Evolutionary conservation across 2,329 filamentous ascomycete genomes (phyloP).

Genomic region (Mollisiaceae sp.): DNA sequence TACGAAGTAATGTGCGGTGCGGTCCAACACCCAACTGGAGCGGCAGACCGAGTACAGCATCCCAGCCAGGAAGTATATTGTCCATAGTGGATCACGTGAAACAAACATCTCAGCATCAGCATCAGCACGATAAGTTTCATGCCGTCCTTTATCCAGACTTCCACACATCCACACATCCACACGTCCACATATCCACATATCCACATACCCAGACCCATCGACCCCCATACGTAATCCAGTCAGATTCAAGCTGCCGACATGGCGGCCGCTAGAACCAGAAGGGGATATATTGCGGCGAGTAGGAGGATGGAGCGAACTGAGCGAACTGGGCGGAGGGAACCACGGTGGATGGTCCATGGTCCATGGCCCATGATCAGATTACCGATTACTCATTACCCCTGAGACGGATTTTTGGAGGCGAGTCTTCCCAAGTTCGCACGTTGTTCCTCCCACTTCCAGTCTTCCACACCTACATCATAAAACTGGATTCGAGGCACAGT

Average conservation of each 20-base stretch:
- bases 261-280: not conserved
- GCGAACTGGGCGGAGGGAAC: not conserved
- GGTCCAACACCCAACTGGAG: not conserved
- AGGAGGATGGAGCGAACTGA: not conserved
- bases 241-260: conserved; percentile 1
- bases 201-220: too few species aligned
- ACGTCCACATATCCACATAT: too few species aligned
- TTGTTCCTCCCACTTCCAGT: not conserved
- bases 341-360: too few species aligned
- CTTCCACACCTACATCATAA: not conserved
- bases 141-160: not conserved
- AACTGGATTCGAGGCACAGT: not conserved
- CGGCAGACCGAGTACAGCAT: not conserved
- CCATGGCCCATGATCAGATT: too few species aligned
- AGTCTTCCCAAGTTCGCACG: not conserved
- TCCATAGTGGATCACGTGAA: conserved; percentile 2
- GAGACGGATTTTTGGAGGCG: conserved; percentile 3
- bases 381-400: not conserved
- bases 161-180: too few species aligned
- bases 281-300: not conserved
- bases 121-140: conserved; percentile 1
- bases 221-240: not conserved
- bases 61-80: not conserved
- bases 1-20: too few species aligned
- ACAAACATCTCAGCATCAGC: not conserved